Evolutionary conservation across 1,284 basidiomycete genomes (phyloP).

Genomic region (Ganoderma meredithae): DNA sequence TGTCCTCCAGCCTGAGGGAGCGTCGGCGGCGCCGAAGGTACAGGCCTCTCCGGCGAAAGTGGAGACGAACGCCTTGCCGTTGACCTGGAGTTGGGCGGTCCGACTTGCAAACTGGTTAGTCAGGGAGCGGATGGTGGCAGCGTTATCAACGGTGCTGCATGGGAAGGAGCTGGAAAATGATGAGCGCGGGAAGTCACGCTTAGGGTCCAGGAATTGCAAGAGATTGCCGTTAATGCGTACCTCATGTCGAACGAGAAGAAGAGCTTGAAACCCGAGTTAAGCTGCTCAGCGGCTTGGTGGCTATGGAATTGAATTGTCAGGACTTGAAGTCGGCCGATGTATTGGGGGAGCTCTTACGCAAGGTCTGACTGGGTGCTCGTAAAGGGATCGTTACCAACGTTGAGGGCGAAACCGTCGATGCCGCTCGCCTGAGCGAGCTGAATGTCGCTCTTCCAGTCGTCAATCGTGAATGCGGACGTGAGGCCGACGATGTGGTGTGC

Average conservation of each 20-base stretch:
- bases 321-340: background rate
- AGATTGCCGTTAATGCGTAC: conserved; percentile 44
- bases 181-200: background rate
- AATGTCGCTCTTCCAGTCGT: conserved; percentile 67
- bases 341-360: conserved; percentile 57
- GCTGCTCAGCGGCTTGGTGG: conserved; percentile 62
- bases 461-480: conserved; percentile 63
- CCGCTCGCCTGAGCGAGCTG: conserved; percentile 61
- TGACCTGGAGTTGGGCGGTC: conserved; percentile 70
- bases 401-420: conserved; percentile 74
- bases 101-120: conserved; percentile 64
- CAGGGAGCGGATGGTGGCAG: conserved; percentile 61
- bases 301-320: conserved; percentile 36
- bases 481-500: conserved; percentile 78
- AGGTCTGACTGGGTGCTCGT: conserved; percentile 61
- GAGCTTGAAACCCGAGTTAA: conserved; percentile 72
- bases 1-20: conserved; percentile 60
- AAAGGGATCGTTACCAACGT: conserved; percentile 73
- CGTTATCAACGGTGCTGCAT: conserved; percentile 63
- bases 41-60: conserved; percentile 85
- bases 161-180: conserved; percentile 54
- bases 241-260: conserved; percentile 87
- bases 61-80: conserved; percentile 70
- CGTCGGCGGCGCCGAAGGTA: conserved; percentile 66
- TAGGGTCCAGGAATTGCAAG: background rate